Evolutionary conservation across 805 yeast genomes (phyloP), one percentile per base, ranked within the genome.

Genomic region (Wickerhamomyces silvicola): DNA sequence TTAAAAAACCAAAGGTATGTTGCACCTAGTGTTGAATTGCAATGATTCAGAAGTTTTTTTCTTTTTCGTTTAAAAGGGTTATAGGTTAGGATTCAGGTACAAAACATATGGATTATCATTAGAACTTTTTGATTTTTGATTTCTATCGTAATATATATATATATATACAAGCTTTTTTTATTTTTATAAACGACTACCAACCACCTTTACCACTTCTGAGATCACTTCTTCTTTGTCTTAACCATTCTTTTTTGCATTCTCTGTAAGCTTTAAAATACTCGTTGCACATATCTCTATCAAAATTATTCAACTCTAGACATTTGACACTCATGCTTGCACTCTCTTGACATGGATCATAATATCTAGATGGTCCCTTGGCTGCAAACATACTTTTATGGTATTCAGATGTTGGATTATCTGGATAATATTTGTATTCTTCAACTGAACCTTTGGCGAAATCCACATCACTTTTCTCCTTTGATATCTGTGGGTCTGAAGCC

Each of bases 221-320:
- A 35, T 60, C 59, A n/a, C 41, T 38, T 31, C 60, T 57, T 48
- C 69, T 61, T 29, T 62, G 55, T 10, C 38, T 50, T 52, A 71
- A 57, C 88, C 88, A 82, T 39, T 70, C 82, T 49, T 78, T 78
- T 53, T 82, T 81, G 60, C 98, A 90, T 50, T 90, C 98, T 38
- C 90, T 68, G 54, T 90, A 90, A 0, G 97, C 96, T 47, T 80
- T 86, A 55, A 90, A 92, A 52, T 84, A 90, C 37, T 82, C 94
- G 55, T 60, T 74, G 64, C 80, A 86, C 59, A 57, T 68, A 32
- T 66, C 76, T 64, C 67, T 73, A 64, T 74, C 85, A 64, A 73
- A 79, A 45, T 78, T 69, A 51, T 88, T 84, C 30, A 81, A 57
- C 46, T 85, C 90, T 55, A 90, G 64, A 49, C 98, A 90, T 42